Evolutionary conservation across 176 grass and related monocot genomes (phyloP).

Genomic region (Carex myosuroides): DNA sequence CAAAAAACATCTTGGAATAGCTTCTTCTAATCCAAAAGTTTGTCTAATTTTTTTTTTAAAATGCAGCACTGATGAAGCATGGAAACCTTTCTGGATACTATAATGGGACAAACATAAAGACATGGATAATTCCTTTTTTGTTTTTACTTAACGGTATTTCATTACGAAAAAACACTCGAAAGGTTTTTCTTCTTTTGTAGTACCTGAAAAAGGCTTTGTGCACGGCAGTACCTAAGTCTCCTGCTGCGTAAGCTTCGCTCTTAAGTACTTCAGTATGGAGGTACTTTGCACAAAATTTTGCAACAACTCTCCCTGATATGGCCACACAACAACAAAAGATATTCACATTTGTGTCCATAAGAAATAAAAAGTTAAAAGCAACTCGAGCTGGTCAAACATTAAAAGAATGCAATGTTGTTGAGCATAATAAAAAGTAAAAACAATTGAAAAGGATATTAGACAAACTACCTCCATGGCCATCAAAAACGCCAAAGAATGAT

Average conservation of each 20-base stretch:
- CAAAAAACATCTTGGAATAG: not conserved
- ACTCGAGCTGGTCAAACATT: not conserved
- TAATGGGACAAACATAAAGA: not conserved
- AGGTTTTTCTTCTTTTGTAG: conserved; percentile 7
- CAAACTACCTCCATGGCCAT: conserved; percentile 88
- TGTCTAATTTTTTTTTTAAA: not conserved
- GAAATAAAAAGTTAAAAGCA: not conserved
- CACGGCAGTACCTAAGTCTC: conserved; percentile 57
- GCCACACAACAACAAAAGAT: not conserved
- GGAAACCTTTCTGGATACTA: not conserved
- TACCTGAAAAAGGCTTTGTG: conserved; percentile 89
- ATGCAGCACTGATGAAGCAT: not conserved
- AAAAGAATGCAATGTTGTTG: not conserved
- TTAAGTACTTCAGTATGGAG: conserved; percentile 74
- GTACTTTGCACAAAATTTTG: conserved; percentile 94
- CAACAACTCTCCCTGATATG: conserved; percentile 78
- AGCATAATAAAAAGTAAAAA: not conserved
- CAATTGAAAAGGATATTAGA: not conserved
- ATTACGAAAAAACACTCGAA: not conserved
- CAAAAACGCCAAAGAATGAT: conserved; percentile 88
- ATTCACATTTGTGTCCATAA: not conserved
- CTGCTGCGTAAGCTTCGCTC: conserved; percentile 51
- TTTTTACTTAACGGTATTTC: not conserved
- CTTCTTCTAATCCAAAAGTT: not conserved
- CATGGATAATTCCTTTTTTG: not conserved